These are phyloP conservation scores for Achaetomiella virescens DNA, from an alignment of 495 filamentous ascomycete genomes.

Conservation along the genomic window DNA sequence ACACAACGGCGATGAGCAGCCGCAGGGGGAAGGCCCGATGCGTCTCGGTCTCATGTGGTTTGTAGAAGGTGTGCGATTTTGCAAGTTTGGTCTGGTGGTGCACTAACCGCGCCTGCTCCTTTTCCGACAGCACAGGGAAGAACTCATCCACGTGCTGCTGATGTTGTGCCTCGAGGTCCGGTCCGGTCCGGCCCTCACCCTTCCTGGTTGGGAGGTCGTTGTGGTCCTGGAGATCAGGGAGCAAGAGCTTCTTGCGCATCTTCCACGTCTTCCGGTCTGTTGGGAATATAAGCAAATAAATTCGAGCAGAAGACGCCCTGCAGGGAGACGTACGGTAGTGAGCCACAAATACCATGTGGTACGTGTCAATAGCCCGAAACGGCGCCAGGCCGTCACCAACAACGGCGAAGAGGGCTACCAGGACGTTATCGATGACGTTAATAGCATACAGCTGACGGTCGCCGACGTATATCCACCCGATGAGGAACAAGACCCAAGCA, in stretches of 20 bases:
- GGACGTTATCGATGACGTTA: conserved; percentile 68
- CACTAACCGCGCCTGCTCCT: conserved; percentile 56
- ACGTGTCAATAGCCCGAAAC: conserved; percentile 71
- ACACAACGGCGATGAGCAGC: conserved; percentile 62
- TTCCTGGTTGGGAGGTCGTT: conserved; percentile 55
- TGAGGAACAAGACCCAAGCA: conserved; percentile 78
- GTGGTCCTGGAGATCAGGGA: conserved; percentile 60
- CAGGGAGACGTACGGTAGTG: conserved; percentile 28
- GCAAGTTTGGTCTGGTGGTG: conserved; percentile 71
- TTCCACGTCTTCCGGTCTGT: conserved; percentile 66
- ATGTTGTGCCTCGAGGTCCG: conserved; percentile 22
- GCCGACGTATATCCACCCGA: conserved; percentile 82
- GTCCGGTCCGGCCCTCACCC: background rate
- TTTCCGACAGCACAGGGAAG: conserved; percentile 49
- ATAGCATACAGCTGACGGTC: conserved; percentile 61
- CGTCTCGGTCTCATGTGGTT: conserved; percentile 73
- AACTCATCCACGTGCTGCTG: conserved; percentile 41
- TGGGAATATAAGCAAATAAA: conserved; percentile 19
- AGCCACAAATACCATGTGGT: conserved; percentile 70
- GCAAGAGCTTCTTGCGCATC: conserved; percentile 52
- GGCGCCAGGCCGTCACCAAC: conserved; percentile 73
- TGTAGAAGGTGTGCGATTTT: conserved; percentile 77
- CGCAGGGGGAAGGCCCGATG: conserved; percentile 72
- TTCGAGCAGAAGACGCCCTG: background rate
- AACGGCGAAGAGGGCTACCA: conserved; percentile 71